phyloP scores from a whole-genome alignment of 768 basidiomycete genomes.

The Imleria badia region DNA sequence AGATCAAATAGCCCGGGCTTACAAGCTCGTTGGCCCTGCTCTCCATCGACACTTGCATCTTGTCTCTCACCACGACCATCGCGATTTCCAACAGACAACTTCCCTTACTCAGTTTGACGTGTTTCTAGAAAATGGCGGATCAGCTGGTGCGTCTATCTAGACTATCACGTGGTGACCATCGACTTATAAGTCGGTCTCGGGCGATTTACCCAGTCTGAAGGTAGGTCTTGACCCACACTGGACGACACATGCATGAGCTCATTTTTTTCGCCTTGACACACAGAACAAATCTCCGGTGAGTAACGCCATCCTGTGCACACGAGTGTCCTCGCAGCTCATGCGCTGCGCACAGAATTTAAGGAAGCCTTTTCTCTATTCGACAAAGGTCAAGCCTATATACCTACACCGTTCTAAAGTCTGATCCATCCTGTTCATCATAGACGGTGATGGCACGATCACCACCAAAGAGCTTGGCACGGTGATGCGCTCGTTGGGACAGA shows the following conservation, averaged over 20 bases:
- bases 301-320: constrained; percentile 5
- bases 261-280: neutral
- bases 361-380: constrained; percentile 98
- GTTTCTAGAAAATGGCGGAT: constrained; percentile 49
- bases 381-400: constrained; percentile 56
- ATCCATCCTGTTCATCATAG: constrained; percentile 36
- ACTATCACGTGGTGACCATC: constrained; percentile 7
- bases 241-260: neutral
- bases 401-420: neutral
- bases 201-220: constrained; percentile 48
- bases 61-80: constrained; percentile 4
- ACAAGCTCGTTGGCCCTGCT: constrained; percentile 4
- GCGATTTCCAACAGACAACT: neutral
- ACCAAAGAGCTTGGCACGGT: constrained; percentile 89
- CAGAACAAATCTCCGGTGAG: constrained; percentile 91
- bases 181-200: constrained; percentile 18
- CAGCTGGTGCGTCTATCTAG: constrained; percentile 46
- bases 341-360: constrained; percentile 80
- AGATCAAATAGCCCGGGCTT: constrained; percentile 20
- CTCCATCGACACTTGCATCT: constrained; percentile 10
- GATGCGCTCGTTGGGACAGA: constrained; percentile 91
- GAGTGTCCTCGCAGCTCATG: constrained; percentile 4
- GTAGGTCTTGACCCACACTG: constrained; percentile 35
- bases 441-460: constrained; percentile 93
- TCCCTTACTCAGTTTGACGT: neutral